Percentiles rank a stretch among this genome's conserved stretches.
Conservation (phyloP, 495 filamentous ascomycete genomes). For the Talaromyces proteolyticus region DNA sequence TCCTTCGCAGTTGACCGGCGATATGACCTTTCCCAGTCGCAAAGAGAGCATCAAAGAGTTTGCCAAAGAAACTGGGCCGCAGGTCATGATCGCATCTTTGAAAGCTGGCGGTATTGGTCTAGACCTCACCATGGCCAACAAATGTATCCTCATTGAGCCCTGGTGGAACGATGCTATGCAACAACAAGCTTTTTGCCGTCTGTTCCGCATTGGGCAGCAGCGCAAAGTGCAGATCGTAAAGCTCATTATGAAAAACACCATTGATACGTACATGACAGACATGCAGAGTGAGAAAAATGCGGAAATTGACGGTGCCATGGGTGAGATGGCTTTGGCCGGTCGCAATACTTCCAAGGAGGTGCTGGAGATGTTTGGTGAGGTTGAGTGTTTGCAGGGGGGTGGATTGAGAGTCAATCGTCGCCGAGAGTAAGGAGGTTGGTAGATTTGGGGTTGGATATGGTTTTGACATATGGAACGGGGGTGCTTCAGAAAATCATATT, state of each 20-base stretch:
- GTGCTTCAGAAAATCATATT: background rate
- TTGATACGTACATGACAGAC: constrained; percentile 45
- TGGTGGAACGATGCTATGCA: constrained; percentile 54
- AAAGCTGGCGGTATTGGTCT: constrained; percentile 43
- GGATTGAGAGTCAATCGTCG: too few relatives aligned
- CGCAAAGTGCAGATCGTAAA: constrained; percentile 48
- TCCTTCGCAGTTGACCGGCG: constrained; percentile 25
- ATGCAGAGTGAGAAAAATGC: constrained; percentile 23
- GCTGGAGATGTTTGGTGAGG: constrained; percentile 14
- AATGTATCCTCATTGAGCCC: constrained; percentile 51
- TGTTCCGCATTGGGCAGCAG: constrained; percentile 57
- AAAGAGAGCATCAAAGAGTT: constrained; percentile 25
- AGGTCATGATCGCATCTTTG: constrained; percentile 37
- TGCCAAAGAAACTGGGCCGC: constrained; percentile 12
- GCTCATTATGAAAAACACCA: constrained; percentile 40
- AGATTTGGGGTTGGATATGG: background rate
- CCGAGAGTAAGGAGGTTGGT: background rate
- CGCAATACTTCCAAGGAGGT: constrained; percentile 6
- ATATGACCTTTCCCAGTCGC: constrained; percentile 16
- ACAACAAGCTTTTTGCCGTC: constrained; percentile 53
- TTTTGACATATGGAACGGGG: background rate
- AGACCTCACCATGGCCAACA: constrained; percentile 49
- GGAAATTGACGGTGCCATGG: constrained; percentile 21
- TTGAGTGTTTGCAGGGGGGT: background rate
- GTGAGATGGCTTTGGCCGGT: constrained; percentile 10